phyloP scores from a whole-genome alignment of 2,329 filamentous ascomycete genomes.

The Xylaria digitata region DNA sequence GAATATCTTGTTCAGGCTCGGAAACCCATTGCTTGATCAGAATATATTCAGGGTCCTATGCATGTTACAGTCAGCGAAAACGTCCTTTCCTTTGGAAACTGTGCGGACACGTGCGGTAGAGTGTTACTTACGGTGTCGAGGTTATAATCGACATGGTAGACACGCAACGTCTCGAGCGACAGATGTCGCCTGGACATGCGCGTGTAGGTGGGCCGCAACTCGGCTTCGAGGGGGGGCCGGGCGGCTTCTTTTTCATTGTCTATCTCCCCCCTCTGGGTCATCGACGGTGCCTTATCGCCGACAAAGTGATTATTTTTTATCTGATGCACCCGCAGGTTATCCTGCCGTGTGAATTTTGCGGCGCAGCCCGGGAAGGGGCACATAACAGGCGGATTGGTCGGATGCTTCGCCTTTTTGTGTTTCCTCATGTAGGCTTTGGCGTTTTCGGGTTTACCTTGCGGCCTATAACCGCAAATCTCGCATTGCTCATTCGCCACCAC shows the following conservation, averaged over 20 bases:
- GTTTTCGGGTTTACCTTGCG: constrained; percentile 68
- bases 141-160: not conserved
- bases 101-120: constrained; percentile 44
- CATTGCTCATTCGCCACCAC: constrained; percentile 60
- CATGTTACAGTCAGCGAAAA: not conserved
- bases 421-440: constrained; percentile 69
- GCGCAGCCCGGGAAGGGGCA: constrained; percentile 65
- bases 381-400: constrained; percentile 60
- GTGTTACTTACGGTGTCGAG: not conserved
- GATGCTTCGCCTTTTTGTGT: constrained; percentile 67
- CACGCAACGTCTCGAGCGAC: too few species aligned
- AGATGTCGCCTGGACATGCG: too few species aligned
- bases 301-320: constrained; percentile 65
- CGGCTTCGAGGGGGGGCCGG: too few species aligned
- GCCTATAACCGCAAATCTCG: constrained; percentile 65
- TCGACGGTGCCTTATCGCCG: too few species aligned
- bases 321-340: constrained; percentile 68
- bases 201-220: too few species aligned
- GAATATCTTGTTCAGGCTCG: constrained; percentile 75
- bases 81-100: constrained; percentile 64
- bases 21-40: constrained; percentile 79
- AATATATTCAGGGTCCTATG: constrained; percentile 73
- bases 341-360: constrained; percentile 65
- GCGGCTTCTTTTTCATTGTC: too few species aligned
- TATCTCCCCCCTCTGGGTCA: too few species aligned